Evolutionary conservation across 1,284 basidiomycete genomes (phyloP), one percentile per base, ranked within the genome.

Genomic region (Ustilago trichophora): DNA sequence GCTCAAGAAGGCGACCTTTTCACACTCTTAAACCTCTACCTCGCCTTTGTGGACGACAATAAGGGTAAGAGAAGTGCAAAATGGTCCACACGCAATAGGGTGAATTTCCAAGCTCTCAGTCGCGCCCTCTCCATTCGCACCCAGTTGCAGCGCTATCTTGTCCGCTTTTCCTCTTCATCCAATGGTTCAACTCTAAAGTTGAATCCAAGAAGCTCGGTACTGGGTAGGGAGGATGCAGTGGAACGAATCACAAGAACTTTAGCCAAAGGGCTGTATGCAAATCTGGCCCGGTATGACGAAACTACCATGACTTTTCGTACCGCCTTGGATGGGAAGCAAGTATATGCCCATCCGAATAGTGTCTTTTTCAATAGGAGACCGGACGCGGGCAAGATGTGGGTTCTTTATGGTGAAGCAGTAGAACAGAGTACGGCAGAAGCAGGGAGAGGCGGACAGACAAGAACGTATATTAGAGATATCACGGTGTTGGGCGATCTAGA

Each of bases 1-100:
- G 93, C 93, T 0, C 92, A 96, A 82, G 94, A 99, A 87, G 96
- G 96, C 69, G 94, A 98, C 78, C 92, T 95, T 80, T 83, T 97
- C 6, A 97, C 93, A 2, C 84, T 94, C 6, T 81, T 97, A 21
- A 98, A 97, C 82, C 91, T 92, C 4, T 98, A 93, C 83, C 95
- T 96, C 73, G 92, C 91, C 0, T 99, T 98, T 82, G 85, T 87
- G 21, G n/a, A n/a, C n/a, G n/a, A n/a, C n/a, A 87, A 77, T 43
- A 49, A 90, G 72, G 95, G 94, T 0, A 86, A 86, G 26, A 89
- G 90, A 3, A 85, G 85, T 86, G 89, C 90, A 1, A 87, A 88
- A 8, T 98, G 95, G 94, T 96, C 93, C 81, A 91, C 91, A 69
- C 85, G 86, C 15, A 93, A 97, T 79, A 88, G 92, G 0, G 83